phyloP scores from a whole-genome alignment of 108 stramenopile species.

The Pseudonitzschia pungens region DNA sequence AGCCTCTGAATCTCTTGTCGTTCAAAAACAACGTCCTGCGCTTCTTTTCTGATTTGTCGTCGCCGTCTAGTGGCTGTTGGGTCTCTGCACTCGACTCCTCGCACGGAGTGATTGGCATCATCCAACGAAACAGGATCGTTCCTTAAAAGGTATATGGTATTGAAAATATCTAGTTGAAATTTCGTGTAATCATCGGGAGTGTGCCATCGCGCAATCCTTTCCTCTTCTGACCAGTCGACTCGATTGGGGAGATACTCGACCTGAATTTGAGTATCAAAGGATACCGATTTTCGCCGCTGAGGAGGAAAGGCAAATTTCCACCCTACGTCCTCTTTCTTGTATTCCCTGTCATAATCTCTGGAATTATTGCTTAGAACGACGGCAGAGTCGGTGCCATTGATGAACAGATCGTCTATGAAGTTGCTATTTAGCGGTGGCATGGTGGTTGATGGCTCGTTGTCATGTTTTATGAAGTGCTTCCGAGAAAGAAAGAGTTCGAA shows the following conservation, averaged over 20 bases:
- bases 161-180: conserved; percentile 25
- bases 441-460: background rate
- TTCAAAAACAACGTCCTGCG: conserved; percentile 24
- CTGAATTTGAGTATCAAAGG: background rate
- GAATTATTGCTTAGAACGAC: background rate
- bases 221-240: conserved; percentile 11
- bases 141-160: conserved; percentile 18
- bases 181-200: conserved; percentile 2
- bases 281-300: background rate
- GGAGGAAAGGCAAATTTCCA: background rate
- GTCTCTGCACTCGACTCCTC: conserved; percentile 25
- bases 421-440: conserved; percentile 3
- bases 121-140: conserved; percentile 20
- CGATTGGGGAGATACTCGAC: background rate
- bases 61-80: conserved; percentile 14
- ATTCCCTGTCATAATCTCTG: background rate
- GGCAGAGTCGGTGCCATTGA: background rate
- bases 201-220: conserved; percentile 23
- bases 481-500: background rate
- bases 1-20: conserved; percentile 19
- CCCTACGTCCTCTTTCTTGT: background rate
- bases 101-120: conserved; percentile 9
- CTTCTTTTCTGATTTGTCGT: background rate
- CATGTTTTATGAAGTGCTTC: background rate
- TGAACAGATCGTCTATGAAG: background rate